Percentiles rank a stretch among this genome's conserved stretches.
phyloP scores from a whole-genome alignment of 164 flowering plant species.

The Piper betle region DNA sequence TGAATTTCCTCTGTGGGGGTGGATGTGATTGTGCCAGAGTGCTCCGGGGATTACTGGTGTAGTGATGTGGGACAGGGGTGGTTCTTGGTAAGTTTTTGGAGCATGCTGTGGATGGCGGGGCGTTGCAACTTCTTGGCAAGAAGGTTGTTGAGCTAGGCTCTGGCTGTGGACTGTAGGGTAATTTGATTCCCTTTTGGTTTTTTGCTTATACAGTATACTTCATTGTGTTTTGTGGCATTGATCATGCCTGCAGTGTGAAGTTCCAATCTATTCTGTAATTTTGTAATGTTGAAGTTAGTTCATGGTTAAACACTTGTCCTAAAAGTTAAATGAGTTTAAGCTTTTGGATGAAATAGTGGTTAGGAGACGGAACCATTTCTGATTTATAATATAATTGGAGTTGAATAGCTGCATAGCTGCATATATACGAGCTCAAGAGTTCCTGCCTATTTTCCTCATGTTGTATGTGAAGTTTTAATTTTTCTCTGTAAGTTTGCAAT shows the following conservation, averaged over 20 bases:
- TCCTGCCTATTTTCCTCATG: no score
- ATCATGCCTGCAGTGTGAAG: background rate
- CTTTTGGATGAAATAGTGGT: no score
- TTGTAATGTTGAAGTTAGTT: no score
- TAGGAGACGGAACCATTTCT: no score
- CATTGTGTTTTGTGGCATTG: background rate
- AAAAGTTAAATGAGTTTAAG: no score
- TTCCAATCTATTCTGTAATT: background rate
- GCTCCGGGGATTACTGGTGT: conserved; percentile 88
- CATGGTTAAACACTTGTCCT: no score
- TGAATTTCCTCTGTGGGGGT: background rate
- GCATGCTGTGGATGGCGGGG: conserved; percentile 58
- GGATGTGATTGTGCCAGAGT: conserved; percentile 18
- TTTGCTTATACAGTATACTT: background rate
- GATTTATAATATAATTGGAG: no score
- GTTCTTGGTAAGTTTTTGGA: conserved; percentile 78
- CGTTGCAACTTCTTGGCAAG: conserved; percentile 51
- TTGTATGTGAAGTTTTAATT: background rate
- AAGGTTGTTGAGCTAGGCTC: conserved; percentile 80
- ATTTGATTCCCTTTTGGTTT: background rate
- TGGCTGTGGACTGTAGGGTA: conserved; percentile 92
- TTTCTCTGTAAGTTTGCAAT: background rate
- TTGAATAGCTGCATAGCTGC: no score
- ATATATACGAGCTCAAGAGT: no score
- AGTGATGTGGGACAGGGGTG: conserved; percentile 94